Conservation (phyloP, 1,139 yeast species). For the Kodamaea derodonti region DNA sequence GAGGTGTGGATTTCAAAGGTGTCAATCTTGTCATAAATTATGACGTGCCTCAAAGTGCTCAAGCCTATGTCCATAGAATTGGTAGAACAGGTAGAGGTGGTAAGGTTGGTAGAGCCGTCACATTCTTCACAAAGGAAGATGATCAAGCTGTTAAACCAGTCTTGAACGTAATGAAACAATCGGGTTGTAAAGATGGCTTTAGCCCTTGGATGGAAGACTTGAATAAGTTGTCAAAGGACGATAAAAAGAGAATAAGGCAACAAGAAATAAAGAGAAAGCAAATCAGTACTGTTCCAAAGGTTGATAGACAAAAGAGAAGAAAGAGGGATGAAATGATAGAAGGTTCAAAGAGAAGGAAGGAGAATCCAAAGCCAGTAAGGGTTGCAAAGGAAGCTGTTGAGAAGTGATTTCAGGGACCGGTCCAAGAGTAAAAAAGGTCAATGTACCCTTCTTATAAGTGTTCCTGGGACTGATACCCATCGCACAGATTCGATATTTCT, state of each 20-base stretch:
- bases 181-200: slow-evolving; percentile 65
- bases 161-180: slow-evolving; percentile 90
- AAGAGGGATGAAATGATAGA: slow-evolving; percentile 70
- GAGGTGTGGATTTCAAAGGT: slow-evolving; percentile 98
- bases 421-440: background rate
- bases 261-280: slow-evolving; percentile 63
- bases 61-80: slow-evolving; percentile 93
- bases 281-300: slow-evolving; percentile 83
- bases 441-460: no score
- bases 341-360: slow-evolving; percentile 68
- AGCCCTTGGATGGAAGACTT: slow-evolving; percentile 81
- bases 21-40: slow-evolving; percentile 92
- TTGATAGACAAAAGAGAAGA: slow-evolving; percentile 61
- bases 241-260: slow-evolving; percentile 61
- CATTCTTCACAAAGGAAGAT: slow-evolving; percentile 92
- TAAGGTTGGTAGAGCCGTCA: slow-evolving; percentile 77
- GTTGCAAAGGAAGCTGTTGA: background rate
- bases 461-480: no score
- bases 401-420: no score
- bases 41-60: slow-evolving; percentile 93
- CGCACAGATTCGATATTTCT: no score
- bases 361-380: slow-evolving; percentile 1
- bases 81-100: slow-evolving; percentile 99
- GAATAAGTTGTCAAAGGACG: slow-evolving; percentile 63
- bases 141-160: slow-evolving; percentile 72